Evolutionary conservation across 116 monocot species (phyloP).

Genomic region (Phalaenopsis hybrid): DNA sequence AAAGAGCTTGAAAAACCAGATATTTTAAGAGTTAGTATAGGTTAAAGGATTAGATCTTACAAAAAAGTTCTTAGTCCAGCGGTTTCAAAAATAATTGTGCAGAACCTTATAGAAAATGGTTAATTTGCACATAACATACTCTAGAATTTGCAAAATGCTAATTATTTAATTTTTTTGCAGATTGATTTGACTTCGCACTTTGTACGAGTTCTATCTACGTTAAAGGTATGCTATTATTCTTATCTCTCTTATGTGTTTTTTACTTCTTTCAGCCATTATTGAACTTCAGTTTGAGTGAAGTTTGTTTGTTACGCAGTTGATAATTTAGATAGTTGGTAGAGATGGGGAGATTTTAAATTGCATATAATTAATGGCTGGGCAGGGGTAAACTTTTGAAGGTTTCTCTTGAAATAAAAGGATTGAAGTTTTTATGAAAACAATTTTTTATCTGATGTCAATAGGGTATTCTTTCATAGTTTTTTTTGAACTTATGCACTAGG

Average conservation of each 20-base stretch:
- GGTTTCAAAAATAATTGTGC: not conserved
- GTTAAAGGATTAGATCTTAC: not conserved
- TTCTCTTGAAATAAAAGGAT: not conserved
- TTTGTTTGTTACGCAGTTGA: not conserved
- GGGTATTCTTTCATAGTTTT: not conserved
- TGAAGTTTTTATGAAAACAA: not conserved
- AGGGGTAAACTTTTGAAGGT: not conserved
- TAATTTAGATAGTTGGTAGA: not conserved
- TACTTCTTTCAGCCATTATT: not conserved
- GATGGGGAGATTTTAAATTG: not conserved
- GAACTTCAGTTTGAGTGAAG: not conserved
- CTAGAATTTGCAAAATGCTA: not conserved
- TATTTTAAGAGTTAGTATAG: not conserved
- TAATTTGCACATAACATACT: not conserved
- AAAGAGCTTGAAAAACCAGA: not conserved
- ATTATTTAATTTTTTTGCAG: constrained; percentile 37
- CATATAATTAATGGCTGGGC: not conserved
- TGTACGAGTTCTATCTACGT: constrained; percentile 52
- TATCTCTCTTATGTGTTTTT: not conserved
- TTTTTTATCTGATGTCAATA: not conserved
- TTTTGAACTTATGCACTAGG: not conserved
- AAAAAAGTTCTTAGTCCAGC: not conserved
- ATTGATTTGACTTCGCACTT: constrained; percentile 88
- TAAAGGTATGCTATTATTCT: constrained; percentile 46
- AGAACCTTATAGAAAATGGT: not conserved